Evolutionary conservation across 2,329 filamentous ascomycete genomes (phyloP).

Genomic region (Cercospora sojina): DNA sequence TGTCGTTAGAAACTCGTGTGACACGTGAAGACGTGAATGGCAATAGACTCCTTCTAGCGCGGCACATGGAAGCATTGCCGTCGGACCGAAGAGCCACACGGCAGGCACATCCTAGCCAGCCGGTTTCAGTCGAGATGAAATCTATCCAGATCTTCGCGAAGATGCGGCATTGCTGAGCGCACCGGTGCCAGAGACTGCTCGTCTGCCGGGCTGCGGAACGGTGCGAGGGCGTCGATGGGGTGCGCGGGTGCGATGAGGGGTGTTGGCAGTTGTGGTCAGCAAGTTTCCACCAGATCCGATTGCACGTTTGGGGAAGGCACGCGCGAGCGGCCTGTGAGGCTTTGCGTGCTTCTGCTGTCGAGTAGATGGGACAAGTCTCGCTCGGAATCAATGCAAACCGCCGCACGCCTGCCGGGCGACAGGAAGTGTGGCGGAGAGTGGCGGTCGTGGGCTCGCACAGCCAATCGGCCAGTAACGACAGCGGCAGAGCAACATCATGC

Average conservation of each 20-base stretch:
- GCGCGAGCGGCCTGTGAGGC: not conserved
- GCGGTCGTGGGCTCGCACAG: constrained; percentile 12
- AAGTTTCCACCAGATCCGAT: not conserved
- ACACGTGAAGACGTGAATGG: not conserved
- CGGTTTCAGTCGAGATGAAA: constrained; percentile 5
- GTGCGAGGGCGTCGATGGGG: not conserved
- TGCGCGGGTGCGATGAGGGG: not conserved
- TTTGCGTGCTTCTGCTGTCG: not conserved
- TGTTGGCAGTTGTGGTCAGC: not conserved
- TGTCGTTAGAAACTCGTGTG: not conserved
- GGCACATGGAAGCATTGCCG: constrained; percentile 13
- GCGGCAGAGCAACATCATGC: constrained; percentile 18
- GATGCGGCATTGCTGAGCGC: not conserved
- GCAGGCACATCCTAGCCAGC: constrained; percentile 9
- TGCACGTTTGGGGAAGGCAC: not conserved
- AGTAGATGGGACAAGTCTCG: not conserved
- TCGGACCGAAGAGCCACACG: constrained; percentile 16
- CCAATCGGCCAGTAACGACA: constrained; percentile 20
- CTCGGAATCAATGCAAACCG: not conserved
- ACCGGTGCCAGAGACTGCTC: not conserved
- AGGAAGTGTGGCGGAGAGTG: constrained; percentile 11
- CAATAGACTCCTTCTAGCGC: constrained; percentile 15
- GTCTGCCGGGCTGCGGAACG: not conserved
- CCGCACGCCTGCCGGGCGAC: not conserved
- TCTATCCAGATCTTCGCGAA: not conserved